These are phyloP conservation scores for Psilocybe azurescens DNA, from an alignment of 768 basidiomycete species.

Conservation along the genomic window DNA sequence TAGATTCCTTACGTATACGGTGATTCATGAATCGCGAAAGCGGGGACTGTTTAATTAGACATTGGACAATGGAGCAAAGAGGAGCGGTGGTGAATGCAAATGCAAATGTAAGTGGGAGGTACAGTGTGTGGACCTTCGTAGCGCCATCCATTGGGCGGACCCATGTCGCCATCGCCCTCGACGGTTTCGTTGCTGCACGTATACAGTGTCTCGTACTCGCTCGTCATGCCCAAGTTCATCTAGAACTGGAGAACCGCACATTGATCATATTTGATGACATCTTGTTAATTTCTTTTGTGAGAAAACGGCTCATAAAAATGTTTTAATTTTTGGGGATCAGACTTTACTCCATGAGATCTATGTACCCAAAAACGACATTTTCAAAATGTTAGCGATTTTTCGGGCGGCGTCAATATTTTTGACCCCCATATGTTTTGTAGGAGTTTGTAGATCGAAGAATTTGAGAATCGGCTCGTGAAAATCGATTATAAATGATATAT, in stretches of 20 bases:
- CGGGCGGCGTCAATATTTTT: too few relatives aligned
- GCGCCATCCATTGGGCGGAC: conserved; percentile 87
- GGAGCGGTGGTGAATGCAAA: neutral
- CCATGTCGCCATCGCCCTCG: conserved; percentile 81
- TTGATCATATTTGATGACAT: too few relatives aligned
- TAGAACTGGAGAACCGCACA: too few relatives aligned
- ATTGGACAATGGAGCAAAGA: conserved; percentile 3
- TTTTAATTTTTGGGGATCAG: too few relatives aligned
- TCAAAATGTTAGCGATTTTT: too few relatives aligned
- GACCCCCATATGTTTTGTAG: too few relatives aligned
- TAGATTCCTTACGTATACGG: neutral
- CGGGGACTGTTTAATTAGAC: neutral
- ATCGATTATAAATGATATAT: too few relatives aligned
- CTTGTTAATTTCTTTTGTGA: too few relatives aligned
- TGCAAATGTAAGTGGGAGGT: neutral
- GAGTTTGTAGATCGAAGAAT: conserved; percentile 1
- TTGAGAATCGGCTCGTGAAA: too few relatives aligned
- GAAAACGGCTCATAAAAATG: too few relatives aligned
- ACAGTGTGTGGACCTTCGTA: conserved; percentile 85
- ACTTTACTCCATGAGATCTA: too few relatives aligned
- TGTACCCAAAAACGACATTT: too few relatives aligned
- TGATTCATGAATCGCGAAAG: neutral
- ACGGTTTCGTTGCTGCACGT: conserved; percentile 76
- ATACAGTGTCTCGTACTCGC: conserved; percentile 63
- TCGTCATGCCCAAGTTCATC: neutral